Conservation (phyloP, 2,329 filamentous ascomycete genomes). For the Fusarium sp. region DNA sequence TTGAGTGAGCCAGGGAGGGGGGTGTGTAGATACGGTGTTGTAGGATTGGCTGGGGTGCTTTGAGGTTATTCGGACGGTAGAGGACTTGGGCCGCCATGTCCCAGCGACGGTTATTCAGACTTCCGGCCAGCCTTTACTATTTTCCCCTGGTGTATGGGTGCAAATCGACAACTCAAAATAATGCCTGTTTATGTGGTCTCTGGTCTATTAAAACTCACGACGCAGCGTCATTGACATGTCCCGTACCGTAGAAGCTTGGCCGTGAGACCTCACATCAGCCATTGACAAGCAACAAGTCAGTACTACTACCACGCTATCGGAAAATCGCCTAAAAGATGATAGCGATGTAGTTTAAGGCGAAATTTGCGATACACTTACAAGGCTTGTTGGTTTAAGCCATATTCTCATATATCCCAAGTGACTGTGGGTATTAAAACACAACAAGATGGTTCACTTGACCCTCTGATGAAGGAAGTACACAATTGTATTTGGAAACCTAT, state of each 20-base stretch:
- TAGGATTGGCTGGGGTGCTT: neutral
- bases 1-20: neutral
- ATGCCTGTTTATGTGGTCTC: neutral
- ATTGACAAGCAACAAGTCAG: neutral
- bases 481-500: neutral
- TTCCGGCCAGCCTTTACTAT: neutral
- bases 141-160: neutral
- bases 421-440: neutral
- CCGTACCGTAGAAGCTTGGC: neutral
- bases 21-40: neutral
- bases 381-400: neutral
- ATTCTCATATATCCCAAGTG: neutral
- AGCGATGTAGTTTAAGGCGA: neutral
- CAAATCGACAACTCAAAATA: too few relatives aligned
- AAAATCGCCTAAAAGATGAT: neutral
- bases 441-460: neutral
- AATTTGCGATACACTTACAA: neutral
- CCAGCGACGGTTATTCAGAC: neutral
- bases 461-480: neutral
- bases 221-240: neutral
- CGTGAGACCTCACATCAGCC: neutral
- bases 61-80: conserved; percentile 5
- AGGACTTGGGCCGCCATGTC: neutral
- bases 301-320: fast-evolving
- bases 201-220: neutral